Evolutionary conservation across 768 basidiomycete genomes (phyloP), one percentile per base, ranked within the genome.

Genomic region (Kwoniella europaea): DNA sequence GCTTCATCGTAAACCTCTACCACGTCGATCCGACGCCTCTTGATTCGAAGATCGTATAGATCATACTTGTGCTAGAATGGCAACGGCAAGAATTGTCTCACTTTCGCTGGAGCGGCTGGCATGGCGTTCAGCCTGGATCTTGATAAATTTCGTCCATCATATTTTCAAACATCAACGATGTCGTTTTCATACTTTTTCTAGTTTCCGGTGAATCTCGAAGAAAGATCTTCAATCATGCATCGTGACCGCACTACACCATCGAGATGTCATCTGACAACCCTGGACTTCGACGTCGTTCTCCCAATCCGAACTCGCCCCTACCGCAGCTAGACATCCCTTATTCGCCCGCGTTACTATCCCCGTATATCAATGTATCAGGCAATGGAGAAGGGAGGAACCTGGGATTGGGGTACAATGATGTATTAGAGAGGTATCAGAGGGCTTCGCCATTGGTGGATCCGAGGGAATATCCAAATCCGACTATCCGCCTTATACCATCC

Each of bases 221-320:
- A 24, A 12, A 22, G 24, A 20, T 55, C 54, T 55, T 55, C 54
- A 55, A 55, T 9, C 24, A 60, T 60, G 58, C 35, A 60, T 29
- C 27, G 15, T 55, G 18, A 46, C 52, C 18, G 46, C 3, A 62
- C 42, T 15, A 18, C 6, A 35, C 13, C 29, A 27, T 20, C 24
- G 20, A 46, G 13, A 72, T 65, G 62, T 24, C 65, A 10, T 41
- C 27, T 12, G 60, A 68, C 58, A 43, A 42, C 35, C 29, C 56
- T 27, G 72, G 72, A 12, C 68, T 78, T 24, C 56, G 76, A 64
- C 63, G 71, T 12, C 71, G 76, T 18, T 78, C 76, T 3, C 76
- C 76, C 2, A 78, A 78, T 50, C 76, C 76, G 15, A 72, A 73
- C 54, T 74, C 76, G 9, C 74, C 76, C 9, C 20, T 67, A 20